Conservation (phyloP, 1,284 basidiomycete genomes). For the Naganishia liquefaciens region DNA sequence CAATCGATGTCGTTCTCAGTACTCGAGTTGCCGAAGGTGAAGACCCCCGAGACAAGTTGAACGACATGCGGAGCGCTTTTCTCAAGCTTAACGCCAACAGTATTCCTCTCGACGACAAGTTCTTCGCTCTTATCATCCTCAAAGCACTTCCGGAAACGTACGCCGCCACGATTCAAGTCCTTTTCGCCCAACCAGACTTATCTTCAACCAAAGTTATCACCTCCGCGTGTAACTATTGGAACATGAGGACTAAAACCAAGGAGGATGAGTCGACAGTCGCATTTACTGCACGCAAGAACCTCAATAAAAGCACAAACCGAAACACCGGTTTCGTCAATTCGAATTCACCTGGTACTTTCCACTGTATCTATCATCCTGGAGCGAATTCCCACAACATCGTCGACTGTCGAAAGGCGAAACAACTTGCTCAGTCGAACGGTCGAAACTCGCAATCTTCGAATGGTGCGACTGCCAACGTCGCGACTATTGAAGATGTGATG, state of each 20-base stretch:
- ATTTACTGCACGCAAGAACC: slow-evolving; percentile 8
- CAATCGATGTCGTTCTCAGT: not conserved
- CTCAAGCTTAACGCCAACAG: slow-evolving; percentile 3
- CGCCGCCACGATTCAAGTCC: not conserved
- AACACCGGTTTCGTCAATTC: not conserved
- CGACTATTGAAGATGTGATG: not conserved
- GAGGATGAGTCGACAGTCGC: slow-evolving; percentile 5
- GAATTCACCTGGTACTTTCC: not conserved
- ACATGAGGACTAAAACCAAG: slow-evolving; percentile 1
- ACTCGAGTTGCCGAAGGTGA: not conserved
- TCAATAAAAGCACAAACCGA: not conserved
- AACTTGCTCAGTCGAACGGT: not conserved
- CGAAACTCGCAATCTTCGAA: not conserved
- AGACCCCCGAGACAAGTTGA: not conserved
- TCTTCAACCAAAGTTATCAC: slow-evolving; percentile 7
- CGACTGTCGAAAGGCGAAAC: not conserved
- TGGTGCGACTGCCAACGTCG: slow-evolving; percentile 4
- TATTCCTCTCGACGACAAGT: slow-evolving; percentile 9
- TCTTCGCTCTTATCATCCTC: not conserved
- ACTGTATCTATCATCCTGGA: not conserved
- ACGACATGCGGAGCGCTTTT: not conserved
- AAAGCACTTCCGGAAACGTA: not conserved
- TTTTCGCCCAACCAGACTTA: slow-evolving; percentile 5
- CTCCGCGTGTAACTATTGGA: slow-evolving; percentile 1
- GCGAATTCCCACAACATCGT: not conserved